Percentiles rank a stretch among this genome's conserved stretches.
These are phyloP conservation scores for Backusella westeae DNA, from an alignment of 192 early-diverging fungal species.

Conservation along the genomic window DNA sequence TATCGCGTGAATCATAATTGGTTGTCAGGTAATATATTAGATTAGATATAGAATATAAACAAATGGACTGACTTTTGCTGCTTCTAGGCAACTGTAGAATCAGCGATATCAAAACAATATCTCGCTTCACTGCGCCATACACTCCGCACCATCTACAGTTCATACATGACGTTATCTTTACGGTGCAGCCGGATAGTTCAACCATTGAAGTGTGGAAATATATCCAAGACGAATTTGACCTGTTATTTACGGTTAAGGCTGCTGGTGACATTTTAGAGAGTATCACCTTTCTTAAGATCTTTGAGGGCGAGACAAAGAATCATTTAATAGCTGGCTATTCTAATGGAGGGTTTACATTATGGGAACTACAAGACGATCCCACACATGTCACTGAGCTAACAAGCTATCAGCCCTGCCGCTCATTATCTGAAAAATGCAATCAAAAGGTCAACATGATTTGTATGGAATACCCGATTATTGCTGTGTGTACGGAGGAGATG, in stretches of 20 bases:
- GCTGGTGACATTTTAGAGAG: background rate
- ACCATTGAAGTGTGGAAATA: conserved; percentile 12
- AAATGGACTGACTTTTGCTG: background rate
- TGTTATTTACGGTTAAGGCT: background rate
- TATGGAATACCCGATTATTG: conserved; percentile 25
- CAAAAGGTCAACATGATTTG: conserved; percentile 16
- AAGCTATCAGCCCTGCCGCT: background rate
- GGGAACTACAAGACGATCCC: conserved; percentile 16
- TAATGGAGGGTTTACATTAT: conserved; percentile 37
- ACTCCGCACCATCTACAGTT: background rate
- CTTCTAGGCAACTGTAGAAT: conserved; percentile 13
- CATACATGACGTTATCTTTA: conserved; percentile 1
- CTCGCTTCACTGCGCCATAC: background rate
- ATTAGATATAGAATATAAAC: background rate
- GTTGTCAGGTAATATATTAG: conserved; percentile 41
- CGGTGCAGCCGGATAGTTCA: background rate
- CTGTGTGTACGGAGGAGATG: conserved; percentile 35
- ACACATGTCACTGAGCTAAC: background rate
- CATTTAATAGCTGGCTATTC: conserved; percentile 38
- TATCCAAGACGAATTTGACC: background rate
- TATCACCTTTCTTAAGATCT: conserved; percentile 2
- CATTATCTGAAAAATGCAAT: background rate
- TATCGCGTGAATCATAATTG: conserved; percentile 51
- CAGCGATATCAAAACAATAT: background rate
- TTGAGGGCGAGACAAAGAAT: background rate